These are phyloP conservation scores for Phytophthora cactorum DNA, from an alignment of 352 stramenopile genomes.

Conservation along the genomic window DNA sequence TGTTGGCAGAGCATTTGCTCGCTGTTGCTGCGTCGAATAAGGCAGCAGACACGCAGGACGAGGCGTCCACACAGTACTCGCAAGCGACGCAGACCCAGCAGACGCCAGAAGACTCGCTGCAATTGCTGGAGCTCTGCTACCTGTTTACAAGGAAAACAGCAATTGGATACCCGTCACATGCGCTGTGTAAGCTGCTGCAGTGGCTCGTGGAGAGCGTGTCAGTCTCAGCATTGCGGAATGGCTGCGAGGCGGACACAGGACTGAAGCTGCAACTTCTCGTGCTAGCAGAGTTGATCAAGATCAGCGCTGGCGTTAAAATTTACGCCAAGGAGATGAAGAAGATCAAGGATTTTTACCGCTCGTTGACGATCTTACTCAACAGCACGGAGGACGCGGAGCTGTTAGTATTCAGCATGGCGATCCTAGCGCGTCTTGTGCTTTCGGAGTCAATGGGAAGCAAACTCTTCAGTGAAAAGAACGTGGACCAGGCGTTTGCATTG, in stretches of 20 bases:
- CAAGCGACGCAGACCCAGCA: conserved; percentile 38
- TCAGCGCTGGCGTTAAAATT: conserved; percentile 74
- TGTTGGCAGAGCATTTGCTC: conserved; percentile 60
- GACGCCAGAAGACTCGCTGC: conserved; percentile 33
- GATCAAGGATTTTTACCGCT: conserved; percentile 83
- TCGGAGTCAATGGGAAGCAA: conserved; percentile 78
- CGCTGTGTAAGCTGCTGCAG: conserved; percentile 68
- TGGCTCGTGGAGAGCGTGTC: conserved; percentile 64
- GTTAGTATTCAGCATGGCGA: conserved; percentile 80
- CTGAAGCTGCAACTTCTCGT: conserved; percentile 78
- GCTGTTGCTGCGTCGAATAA: conserved; percentile 23
- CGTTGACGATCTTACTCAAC: conserved; percentile 83
- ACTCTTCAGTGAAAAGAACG: conserved; percentile 84
- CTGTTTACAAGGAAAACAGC: conserved; percentile 55
- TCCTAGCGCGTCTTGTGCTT: conserved; percentile 76
- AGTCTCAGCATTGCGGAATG: conserved; percentile 43
- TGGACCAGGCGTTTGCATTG: conserved; percentile 74
- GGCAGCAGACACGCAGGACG: conserved; percentile 4
- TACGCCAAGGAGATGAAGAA: conserved; percentile 82
- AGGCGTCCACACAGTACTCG: conserved; percentile 35
- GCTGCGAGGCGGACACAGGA: conserved; percentile 49
- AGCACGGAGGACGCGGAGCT: conserved; percentile 78
- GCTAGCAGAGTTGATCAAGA: conserved; percentile 69
- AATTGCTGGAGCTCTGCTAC: conserved; percentile 70
- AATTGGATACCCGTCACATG: conserved; percentile 79